phyloP scores from a whole-genome alignment of 139 green algal species.

The Limnomonas spitsbergensis region DNA sequence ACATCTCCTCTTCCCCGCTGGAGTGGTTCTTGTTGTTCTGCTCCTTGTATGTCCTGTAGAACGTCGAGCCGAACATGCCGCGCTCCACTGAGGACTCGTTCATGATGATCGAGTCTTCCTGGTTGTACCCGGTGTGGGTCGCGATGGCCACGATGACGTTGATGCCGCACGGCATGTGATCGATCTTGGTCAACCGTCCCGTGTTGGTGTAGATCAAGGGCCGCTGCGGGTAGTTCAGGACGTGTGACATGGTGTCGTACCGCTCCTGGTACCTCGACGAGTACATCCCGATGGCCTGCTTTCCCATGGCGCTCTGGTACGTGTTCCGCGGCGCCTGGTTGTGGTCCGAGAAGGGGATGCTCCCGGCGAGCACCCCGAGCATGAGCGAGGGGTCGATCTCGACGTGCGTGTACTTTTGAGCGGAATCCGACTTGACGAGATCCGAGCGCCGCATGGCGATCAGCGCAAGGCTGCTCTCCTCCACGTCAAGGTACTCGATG shows the following conservation, averaged over 20 bases:
- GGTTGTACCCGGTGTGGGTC: constrained; percentile 68
- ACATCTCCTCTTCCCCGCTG: constrained; percentile 40
- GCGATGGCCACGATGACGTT: constrained; percentile 67
- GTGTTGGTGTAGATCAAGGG: constrained; percentile 39
- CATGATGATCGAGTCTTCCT: constrained; percentile 69
- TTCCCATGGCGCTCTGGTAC: constrained; percentile 61
- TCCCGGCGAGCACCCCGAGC: constrained; percentile 53
- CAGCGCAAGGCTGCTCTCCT: constrained; percentile 54
- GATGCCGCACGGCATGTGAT: constrained; percentile 19
- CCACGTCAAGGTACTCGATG: constrained; percentile 64
- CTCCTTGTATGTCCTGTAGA: constrained; percentile 31
- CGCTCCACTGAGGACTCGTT: constrained; percentile 54
- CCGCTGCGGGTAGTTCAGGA: constrained; percentile 42
- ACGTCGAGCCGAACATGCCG: constrained; percentile 59
- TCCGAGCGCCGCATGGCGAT: constrained; percentile 4
- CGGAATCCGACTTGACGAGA: constrained; percentile 26
- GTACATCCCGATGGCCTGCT: constrained; percentile 65
- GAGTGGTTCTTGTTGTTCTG: constrained; percentile 26
- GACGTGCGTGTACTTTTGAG: constrained; percentile 70
- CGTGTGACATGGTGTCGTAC: constrained; percentile 35
- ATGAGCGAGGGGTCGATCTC: constrained; percentile 66
- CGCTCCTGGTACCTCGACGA: constrained; percentile 49
- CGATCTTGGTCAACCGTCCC: background rate
- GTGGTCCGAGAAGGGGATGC: constrained; percentile 71
- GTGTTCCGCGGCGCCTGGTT: constrained; percentile 65